These are phyloP conservation scores for Talaromyces marneffei DNA, from an alignment of 2,329 filamentous ascomycete genomes.

Conservation along the genomic window DNA sequence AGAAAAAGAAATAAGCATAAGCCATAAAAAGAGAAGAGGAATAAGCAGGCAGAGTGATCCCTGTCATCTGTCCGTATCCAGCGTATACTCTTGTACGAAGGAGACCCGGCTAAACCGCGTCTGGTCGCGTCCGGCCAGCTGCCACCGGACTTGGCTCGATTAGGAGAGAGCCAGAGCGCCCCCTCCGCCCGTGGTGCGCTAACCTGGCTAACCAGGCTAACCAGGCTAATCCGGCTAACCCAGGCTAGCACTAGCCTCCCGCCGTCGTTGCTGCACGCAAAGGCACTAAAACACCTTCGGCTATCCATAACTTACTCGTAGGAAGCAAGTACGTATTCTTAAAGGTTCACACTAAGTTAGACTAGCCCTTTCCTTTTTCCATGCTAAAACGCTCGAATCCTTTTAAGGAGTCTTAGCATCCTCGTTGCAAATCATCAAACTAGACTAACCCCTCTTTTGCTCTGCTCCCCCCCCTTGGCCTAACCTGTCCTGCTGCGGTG, in stretches of 20 bases:
- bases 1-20: background rate
- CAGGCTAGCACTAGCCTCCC: background rate
- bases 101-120: background rate
- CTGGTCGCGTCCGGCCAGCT: constrained; percentile 8
- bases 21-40: too few relatives aligned
- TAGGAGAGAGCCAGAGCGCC: background rate
- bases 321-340: too few relatives aligned
- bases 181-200: background rate
- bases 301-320: too few relatives aligned
- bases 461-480: background rate
- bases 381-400: background rate
- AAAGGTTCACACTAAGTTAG: too few relatives aligned
- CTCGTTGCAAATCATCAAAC: constrained; percentile 1
- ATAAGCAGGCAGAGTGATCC: background rate
- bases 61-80: background rate
- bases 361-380: too few relatives aligned
- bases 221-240: too few relatives aligned
- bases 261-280: constrained; percentile 1
- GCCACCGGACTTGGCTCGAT: constrained; percentile 3
- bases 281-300: background rate
- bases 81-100: background rate
- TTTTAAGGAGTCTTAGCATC: background rate
- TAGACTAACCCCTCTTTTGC: constrained; percentile 5
- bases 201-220: too few relatives aligned
- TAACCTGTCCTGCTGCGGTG: background rate